phyloP scores from a whole-genome alignment of 2,329 filamentous ascomycete genomes.

The Phaeosphaeria sp. region DNA sequence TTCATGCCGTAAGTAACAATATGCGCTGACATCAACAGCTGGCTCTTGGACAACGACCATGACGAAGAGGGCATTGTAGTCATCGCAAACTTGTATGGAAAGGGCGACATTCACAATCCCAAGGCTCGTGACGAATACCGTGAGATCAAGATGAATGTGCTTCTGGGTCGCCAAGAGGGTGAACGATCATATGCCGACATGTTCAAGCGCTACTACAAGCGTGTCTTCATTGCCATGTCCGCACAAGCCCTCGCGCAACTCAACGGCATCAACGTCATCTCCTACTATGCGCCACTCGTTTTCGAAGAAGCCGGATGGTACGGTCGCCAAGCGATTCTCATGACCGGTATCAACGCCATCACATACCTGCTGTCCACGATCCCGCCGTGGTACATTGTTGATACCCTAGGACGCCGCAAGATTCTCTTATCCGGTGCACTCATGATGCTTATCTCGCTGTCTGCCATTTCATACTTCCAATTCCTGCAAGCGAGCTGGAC shows the following conservation, averaged over 20 bases:
- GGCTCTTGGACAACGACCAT: constrained; percentile 96
- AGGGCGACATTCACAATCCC: constrained; percentile 90
- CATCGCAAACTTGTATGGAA: constrained; percentile 95
- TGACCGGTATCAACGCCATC: constrained; percentile 95
- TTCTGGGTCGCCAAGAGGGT: constrained; percentile 91
- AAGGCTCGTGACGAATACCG: constrained; percentile 96
- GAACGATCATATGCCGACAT: constrained; percentile 91
- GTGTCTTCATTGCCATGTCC: constrained; percentile 98
- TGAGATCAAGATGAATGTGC: constrained; percentile 98
- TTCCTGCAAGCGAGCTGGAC: constrained; percentile 82
- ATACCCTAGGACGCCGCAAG: constrained; percentile 85
- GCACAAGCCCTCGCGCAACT: constrained; percentile 94
- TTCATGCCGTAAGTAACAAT: background rate
- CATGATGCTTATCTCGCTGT: constrained; percentile 87
- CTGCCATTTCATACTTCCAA: constrained; percentile 92
- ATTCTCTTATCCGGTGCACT: constrained; percentile 90
- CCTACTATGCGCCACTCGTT: constrained; percentile 95
- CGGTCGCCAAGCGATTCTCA: constrained; percentile 87
- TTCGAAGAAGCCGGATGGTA: constrained; percentile 97
- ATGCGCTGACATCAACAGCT: constrained; percentile 61
- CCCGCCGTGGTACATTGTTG: constrained; percentile 96
- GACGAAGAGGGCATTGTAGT: constrained; percentile 98
- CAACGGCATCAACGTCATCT: constrained; percentile 99
- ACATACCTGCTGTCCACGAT: constrained; percentile 92
- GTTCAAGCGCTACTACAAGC: constrained; percentile 90